phyloP scores from a whole-genome alignment of 1,284 basidiomycete genomes.

The Tranzscheliella williamsii region DNA sequence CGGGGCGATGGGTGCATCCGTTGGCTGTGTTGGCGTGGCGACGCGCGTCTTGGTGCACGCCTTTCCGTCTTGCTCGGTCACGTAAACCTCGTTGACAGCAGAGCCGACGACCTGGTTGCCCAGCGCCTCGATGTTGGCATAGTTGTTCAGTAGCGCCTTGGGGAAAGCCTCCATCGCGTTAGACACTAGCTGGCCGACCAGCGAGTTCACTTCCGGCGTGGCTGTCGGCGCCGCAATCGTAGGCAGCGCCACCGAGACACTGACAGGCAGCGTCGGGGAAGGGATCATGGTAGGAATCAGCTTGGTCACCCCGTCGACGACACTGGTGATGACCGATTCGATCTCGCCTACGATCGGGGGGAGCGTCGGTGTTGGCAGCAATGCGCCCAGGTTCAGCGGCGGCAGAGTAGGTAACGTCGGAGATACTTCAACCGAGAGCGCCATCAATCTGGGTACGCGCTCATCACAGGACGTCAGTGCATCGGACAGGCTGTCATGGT shows the following conservation, averaged over 20 bases:
- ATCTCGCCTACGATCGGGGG: slow-evolving; percentile 9
- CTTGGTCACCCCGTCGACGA: slow-evolving; percentile 21
- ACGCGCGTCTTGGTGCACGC: slow-evolving; percentile 17
- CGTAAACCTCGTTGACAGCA: slow-evolving; percentile 2
- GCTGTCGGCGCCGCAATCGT: slow-evolving; percentile 2
- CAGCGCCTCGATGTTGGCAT: slow-evolving; percentile 6
- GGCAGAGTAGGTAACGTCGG: slow-evolving; percentile 6
- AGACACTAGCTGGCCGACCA: slow-evolving; percentile 5
- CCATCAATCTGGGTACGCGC: slow-evolving; percentile 7
- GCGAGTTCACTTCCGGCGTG: slow-evolving; percentile 1
- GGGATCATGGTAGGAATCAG: slow-evolving; percentile 25
- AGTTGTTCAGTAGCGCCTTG: slow-evolving; percentile 13
- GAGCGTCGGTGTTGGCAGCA: slow-evolving; percentile 12
- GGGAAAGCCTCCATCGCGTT: slow-evolving; percentile 17
- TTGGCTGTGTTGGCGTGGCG: slow-evolving; percentile 2
- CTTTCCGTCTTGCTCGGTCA: slow-evolving; percentile 9
- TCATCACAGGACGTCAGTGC: not conserved
- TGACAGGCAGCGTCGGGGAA: slow-evolving; percentile 5
- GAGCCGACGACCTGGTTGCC: slow-evolving; percentile 2
- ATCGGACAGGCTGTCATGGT: not conserved
- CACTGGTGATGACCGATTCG: slow-evolving; percentile 13
- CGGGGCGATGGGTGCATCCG: slow-evolving; percentile 22
- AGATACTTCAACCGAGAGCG: slow-evolving; percentile 14
- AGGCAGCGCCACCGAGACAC: not conserved
- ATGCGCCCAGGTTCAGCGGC: slow-evolving; percentile 7